Percentiles rank a stretch among this genome's conserved stretches.
Evolutionary conservation across 2,329 filamentous ascomycete genomes (phyloP).

Genomic region (Pseudocercospora crystallina): DNA sequence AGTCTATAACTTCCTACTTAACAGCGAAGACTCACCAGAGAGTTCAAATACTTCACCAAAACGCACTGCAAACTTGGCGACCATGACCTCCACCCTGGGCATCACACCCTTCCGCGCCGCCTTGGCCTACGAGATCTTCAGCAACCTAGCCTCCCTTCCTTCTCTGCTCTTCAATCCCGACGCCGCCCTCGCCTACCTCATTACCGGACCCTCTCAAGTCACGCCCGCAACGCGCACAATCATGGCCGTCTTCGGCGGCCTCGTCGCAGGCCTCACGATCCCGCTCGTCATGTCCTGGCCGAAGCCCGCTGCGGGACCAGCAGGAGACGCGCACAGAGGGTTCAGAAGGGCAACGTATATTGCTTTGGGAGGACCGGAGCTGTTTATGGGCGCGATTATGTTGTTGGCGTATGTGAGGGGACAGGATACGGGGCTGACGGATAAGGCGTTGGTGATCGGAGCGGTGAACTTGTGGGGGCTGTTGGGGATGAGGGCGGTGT

Average conservation of each 20-base stretch:
- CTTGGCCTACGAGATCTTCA: conserved; percentile 9
- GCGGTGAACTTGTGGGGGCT: conserved; percentile 1
- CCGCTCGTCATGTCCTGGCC: conserved; percentile 4
- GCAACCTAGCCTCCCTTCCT: conserved; percentile 7
- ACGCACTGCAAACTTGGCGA: not conserved
- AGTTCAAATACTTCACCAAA: not conserved
- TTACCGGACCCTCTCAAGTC: conserved; percentile 8
- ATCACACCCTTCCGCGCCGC: conserved; percentile 15
- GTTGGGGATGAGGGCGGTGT: not conserved
- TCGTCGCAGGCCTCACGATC: conserved; percentile 5
- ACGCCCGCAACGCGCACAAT: conserved; percentile 8
- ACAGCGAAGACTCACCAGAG: too few species aligned
- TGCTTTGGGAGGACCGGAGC: conserved; percentile 1
- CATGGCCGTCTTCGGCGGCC: conserved; percentile 3
- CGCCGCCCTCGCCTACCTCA: conserved; percentile 13
- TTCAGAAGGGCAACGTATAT: conserved; percentile 4
- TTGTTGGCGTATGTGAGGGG: conserved; percentile 5
- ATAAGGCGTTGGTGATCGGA: conserved; percentile 3
- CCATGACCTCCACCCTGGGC: conserved; percentile 7
- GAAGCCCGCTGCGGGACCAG: not conserved
- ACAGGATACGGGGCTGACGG: conserved; percentile 4
- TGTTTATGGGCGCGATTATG: conserved; percentile 3
- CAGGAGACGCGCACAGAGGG: conserved; percentile 6
- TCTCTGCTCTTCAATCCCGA: conserved; percentile 15
- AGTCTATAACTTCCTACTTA: too few species aligned